Conservation (phyloP, 2,329 filamentous ascomycete species). For the Talaromyces pinophilus region DNA sequence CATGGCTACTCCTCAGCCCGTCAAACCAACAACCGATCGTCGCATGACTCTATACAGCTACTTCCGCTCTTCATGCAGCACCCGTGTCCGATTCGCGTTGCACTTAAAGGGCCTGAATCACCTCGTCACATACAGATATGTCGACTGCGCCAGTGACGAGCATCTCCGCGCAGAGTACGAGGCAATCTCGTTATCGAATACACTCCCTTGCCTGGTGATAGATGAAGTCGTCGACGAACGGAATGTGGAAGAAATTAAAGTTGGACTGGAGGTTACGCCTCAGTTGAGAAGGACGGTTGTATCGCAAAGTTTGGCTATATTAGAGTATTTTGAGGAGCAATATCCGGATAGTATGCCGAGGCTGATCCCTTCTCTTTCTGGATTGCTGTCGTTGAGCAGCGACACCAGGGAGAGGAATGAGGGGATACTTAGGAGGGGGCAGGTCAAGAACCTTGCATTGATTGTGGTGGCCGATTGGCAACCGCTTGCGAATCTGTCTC, state of each 20-base stretch:
- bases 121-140: constrained; percentile 4
- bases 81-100: neutral
- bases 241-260: neutral
- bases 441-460: neutral
- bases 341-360: neutral
- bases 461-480: constrained; percentile 6
- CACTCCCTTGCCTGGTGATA: neutral
- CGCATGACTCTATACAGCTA: constrained; percentile 12
- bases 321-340: constrained; percentile 2
- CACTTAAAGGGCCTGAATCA: constrained; percentile 6
- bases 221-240: neutral
- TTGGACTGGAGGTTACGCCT: neutral
- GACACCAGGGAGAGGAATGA: neutral
- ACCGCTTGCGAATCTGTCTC: constrained; percentile 5
- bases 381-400: neutral
- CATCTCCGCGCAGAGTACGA: constrained; percentile 10
- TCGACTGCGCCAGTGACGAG: neutral
- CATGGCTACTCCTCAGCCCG: neutral
- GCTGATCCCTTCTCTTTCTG: neutral
- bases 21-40: neutral
- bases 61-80: constrained; percentile 11
- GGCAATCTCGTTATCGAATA: constrained; percentile 8
- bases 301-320: constrained; percentile 4
- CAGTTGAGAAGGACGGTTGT: neutral
- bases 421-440: neutral